Conservation (phyloP, 208 protist species). For the Vickermania ingenoplastis region DNA sequence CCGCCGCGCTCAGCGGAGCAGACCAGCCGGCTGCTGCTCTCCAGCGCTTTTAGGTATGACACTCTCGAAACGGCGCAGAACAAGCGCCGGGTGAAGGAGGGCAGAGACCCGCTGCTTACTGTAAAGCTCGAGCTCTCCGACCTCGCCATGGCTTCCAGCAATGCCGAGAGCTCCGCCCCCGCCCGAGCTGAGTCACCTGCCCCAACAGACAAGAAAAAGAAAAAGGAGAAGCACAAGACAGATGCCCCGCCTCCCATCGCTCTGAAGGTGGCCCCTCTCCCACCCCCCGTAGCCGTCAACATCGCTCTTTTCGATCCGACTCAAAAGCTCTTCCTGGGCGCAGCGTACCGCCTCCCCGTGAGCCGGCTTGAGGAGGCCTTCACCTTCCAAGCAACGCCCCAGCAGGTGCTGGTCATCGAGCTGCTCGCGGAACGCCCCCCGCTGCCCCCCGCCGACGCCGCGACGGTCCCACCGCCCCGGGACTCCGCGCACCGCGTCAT, state of each 20-base stretch:
- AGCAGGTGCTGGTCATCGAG: slow-evolving; percentile 62
- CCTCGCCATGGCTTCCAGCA: background rate
- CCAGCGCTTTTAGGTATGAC: slow-evolving; percentile 79
- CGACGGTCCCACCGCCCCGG: slow-evolving; percentile 1
- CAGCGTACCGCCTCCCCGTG: slow-evolving; percentile 38
- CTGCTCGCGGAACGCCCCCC: slow-evolving; percentile 25
- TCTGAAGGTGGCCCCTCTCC: slow-evolving; percentile 11
- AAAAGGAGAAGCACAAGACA: slow-evolving; percentile 10
- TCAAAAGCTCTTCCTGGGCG: slow-evolving; percentile 53
- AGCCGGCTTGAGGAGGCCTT: slow-evolving; percentile 22
- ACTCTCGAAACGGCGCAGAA: slow-evolving; percentile 65
- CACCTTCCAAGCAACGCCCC: slow-evolving; percentile 40
- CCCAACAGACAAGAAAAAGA: background rate
- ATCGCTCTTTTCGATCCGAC: slow-evolving; percentile 57
- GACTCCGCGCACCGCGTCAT: slow-evolving; percentile 36
- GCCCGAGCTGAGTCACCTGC: background rate
- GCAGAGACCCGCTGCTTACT: slow-evolving; percentile 22
- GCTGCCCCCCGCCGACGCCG: background rate
- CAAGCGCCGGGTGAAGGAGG: slow-evolving; percentile 18
- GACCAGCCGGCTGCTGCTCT: slow-evolving; percentile 69
- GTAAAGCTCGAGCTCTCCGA: slow-evolving; percentile 17
- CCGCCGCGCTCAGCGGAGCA: slow-evolving; percentile 68
- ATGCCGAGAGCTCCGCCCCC: background rate
- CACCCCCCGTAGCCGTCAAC: slow-evolving; percentile 25
- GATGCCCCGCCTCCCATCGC: background rate